Evolutionary conservation across 116 monocot species (phyloP).

Genomic region (Papilionanthe hybrid): DNA sequence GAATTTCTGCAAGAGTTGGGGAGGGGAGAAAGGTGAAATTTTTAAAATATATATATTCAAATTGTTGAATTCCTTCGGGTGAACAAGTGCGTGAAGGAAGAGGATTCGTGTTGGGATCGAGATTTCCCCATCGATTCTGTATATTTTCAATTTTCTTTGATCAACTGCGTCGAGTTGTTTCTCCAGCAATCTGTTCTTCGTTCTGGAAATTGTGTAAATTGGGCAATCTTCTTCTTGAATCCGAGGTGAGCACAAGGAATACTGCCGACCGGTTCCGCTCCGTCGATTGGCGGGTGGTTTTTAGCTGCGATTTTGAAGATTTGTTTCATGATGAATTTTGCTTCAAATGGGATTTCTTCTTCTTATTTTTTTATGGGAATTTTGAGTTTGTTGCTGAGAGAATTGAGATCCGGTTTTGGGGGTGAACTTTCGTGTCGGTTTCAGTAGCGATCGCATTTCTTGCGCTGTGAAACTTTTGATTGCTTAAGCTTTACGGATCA

Average conservation of each 20-base stretch:
- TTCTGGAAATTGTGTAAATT: not conserved
- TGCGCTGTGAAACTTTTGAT: not conserved
- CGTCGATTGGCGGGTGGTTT: not conserved
- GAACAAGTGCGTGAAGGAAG: not conserved
- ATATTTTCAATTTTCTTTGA: not conserved
- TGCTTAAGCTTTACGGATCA: slow-evolving; percentile 13
- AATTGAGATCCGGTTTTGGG: slow-evolving; percentile 6
- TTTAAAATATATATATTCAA: not conserved
- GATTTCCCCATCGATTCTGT: not conserved
- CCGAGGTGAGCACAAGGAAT: not conserved
- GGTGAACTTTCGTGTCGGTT: not conserved
- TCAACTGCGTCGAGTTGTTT: not conserved
- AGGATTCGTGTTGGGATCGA: slow-evolving; percentile 6
- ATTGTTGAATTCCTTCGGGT: not conserved
- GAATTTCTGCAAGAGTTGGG: slow-evolving; percentile 7
- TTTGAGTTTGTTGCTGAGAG: not conserved
- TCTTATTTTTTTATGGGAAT: not conserved
- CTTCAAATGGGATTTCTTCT: not conserved
- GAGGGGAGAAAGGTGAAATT: not conserved
- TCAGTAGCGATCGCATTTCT: not conserved
- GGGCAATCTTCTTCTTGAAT: not conserved
- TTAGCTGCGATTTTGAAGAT: not conserved
- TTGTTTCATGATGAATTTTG: not conserved
- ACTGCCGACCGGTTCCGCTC: not conserved
- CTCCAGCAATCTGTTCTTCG: not conserved